phyloP scores from a whole-genome alignment of 305 asterid species.

The Solanum hybrid region DNA sequence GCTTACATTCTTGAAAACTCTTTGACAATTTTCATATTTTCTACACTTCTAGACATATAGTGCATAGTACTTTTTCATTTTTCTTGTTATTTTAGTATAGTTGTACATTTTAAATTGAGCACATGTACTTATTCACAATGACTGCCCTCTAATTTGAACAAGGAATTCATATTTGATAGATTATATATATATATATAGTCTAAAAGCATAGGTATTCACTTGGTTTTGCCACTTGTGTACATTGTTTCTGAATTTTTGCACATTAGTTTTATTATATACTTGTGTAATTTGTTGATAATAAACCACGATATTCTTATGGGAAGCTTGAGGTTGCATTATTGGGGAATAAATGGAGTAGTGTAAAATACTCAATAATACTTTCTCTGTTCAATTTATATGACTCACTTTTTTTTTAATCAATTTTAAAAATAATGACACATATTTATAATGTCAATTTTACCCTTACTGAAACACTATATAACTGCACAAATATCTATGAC shows the following conservation, averaged over 20 bases:
- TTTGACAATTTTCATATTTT: background rate
- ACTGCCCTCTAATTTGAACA: slow-evolving; percentile 1
- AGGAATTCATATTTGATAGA: background rate
- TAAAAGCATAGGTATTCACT: background rate
- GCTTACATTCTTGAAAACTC: background rate
- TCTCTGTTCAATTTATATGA: no score
- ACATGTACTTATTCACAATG: background rate
- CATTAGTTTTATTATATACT: background rate
- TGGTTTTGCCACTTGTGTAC: background rate
- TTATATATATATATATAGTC: background rate
- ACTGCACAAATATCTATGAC: background rate
- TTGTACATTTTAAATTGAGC: background rate
- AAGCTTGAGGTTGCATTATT: background rate
- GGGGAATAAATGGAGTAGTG: background rate
- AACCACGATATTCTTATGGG: background rate
- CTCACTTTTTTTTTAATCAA: background rate
- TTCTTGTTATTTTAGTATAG: background rate
- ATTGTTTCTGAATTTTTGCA: background rate
- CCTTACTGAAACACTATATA: no score
- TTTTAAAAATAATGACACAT: no score
- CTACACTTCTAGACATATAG: background rate
- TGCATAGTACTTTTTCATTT: background rate
- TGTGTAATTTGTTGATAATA: background rate
- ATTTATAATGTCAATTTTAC: no score
- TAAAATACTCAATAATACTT: background rate